Evolutionary conservation across 2,329 filamentous ascomycete species (phyloP), one percentile per base, ranked within the genome.

Genomic region (Diplodia scrobiculata): DNA sequence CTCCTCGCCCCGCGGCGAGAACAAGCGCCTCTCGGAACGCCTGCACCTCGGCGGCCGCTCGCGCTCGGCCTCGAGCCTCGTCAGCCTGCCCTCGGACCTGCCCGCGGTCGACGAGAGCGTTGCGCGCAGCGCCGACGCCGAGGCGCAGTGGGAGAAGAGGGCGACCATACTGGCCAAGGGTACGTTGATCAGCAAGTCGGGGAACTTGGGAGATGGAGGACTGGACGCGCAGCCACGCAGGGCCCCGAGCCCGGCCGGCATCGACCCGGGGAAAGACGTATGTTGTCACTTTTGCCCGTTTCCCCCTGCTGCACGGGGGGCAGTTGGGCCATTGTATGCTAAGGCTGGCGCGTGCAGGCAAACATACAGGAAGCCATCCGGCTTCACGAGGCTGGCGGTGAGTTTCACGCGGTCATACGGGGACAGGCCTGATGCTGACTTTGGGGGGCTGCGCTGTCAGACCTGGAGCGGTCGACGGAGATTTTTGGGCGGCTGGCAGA

Each of bases 281-380:
- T 55, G 74, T 67, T 52, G 9, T 47, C 10, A 5, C 7, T 47
- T 17, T 59, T 9, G 21, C 34, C 5, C 34, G 29, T 2, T 32
- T 19, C 13, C 11, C 17, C 4, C 9, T 38, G 52, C 32, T 41
- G 13, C 34, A 27, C 19, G 13, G 21, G 36, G 25, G 19, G 25
- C 4, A 32, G 25, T 9, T 32, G 29, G 29, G 50, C 47, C 9
- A 50, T 19, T 13, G n/a, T n/a, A 13, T 65, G 63, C 55, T 66
- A 65, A 66, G 66, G 51, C 34, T 47, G 66, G 65, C 51, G 68
- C 51, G 4, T 21, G 21, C 67, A 76, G 70, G 71, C 85, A 67
- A 88, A 91, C 77, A 97, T 99, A 67, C 94, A 97, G 78, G 89
- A 96, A 79, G 95, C 95, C n/a, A 99, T 99, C 75, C 86, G 90